Conservation (phyloP, 2,329 filamentous ascomycete species). For the Stagonosporopsis chrysanthemi region DNA sequence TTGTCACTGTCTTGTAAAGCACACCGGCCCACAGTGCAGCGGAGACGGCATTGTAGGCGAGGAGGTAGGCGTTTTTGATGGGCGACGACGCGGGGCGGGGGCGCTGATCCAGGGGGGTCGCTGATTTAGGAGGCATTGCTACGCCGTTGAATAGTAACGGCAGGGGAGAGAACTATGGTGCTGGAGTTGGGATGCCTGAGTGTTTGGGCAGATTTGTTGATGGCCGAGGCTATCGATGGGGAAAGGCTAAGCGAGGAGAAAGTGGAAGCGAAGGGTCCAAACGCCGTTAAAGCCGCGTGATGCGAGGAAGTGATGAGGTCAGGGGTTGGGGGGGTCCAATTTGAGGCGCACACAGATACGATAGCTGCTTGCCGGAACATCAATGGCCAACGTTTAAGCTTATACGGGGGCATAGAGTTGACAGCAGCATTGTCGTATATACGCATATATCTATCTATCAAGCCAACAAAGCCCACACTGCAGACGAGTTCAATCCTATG, state of each 20-base stretch:
- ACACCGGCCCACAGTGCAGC: conserved; percentile 80
- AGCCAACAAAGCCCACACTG: neutral
- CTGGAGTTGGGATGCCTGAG: conserved; percentile 2
- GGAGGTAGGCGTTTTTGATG: conserved; percentile 67
- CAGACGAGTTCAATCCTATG: neutral
- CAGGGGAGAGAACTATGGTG: neutral
- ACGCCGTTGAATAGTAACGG: neutral
- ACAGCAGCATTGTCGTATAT: conserved; percentile 2
- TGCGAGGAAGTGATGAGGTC: neutral
- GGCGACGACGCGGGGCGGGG: conserved; percentile 16
- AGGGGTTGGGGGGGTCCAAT: neutral
- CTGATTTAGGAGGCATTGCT: conserved; percentile 32
- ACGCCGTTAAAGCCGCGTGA: conserved; percentile 2
- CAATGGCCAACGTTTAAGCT: no score
- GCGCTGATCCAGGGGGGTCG: conserved; percentile 6
- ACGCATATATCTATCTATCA: conserved; percentile 16
- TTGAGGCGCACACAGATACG: neutral
- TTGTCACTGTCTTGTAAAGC: conserved; percentile 71
- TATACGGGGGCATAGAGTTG: no score
- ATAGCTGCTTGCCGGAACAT: no score
- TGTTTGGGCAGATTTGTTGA: conserved; percentile 16
- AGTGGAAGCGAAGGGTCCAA: neutral
- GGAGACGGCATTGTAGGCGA: conserved; percentile 83
- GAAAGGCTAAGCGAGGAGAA: conserved; percentile 7
- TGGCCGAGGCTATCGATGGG: conserved; percentile 11